Conservation (phyloP, 2,329 filamentous ascomycete species). For the Colletotrichum eleusines region DNA sequence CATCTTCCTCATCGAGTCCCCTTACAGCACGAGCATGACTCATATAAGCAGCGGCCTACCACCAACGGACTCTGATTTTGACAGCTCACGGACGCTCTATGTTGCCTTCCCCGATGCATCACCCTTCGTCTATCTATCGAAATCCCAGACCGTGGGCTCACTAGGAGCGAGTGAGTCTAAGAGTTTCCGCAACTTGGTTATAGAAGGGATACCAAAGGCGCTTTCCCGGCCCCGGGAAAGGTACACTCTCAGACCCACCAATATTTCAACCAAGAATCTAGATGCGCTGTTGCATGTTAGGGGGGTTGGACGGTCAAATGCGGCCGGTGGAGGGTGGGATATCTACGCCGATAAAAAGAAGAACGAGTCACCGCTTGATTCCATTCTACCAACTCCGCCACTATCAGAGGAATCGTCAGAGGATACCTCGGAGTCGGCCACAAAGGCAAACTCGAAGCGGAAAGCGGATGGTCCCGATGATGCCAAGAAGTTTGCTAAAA, state of each 20-base stretch:
- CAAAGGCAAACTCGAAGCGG: conserved; percentile 19
- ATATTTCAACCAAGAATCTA: conserved; percentile 78
- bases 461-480: conserved; percentile 4
- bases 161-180: conserved; percentile 65
- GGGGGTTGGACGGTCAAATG: conserved; percentile 77
- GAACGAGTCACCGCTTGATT: conserved; percentile 67
- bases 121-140: conserved; percentile 78
- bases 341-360: conserved; percentile 77
- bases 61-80: conserved; percentile 59
- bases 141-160: conserved; percentile 58
- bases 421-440: conserved; percentile 37
- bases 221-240: conserved; percentile 80
- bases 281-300: conserved; percentile 75
- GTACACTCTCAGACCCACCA: conserved; percentile 76
- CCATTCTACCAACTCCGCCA: conserved; percentile 61
- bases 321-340: conserved; percentile 82
- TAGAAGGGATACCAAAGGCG: conserved; percentile 85
- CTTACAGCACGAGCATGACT: conserved; percentile 72
- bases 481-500: conserved; percentile 10
- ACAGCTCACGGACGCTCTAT: conserved; percentile 79
- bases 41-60: conserved; percentile 50
- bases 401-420: conserved; percentile 53
- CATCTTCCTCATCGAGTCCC: conserved; percentile 83
- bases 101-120: conserved; percentile 86
- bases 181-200: conserved; percentile 76